phyloP scores from a whole-genome alignment of 2,329 filamentous ascomycete species.

The Pseudogymnoascus sp. region DNA sequence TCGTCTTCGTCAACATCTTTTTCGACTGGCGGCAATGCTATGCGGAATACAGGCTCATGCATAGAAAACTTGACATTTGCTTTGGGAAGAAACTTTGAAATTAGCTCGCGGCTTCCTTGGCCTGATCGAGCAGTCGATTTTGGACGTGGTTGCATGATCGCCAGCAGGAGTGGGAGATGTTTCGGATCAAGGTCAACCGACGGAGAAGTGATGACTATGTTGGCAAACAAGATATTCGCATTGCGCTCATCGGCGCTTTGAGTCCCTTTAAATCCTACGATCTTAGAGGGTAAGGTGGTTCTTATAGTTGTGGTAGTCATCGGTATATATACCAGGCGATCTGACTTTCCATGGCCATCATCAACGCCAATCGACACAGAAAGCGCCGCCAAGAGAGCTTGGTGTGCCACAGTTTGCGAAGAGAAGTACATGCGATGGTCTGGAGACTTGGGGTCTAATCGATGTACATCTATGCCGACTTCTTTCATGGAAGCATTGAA shows the following conservation, averaged over 20 bases:
- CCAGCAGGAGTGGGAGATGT: constrained; percentile 77
- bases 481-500: constrained; percentile 94
- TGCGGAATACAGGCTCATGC: constrained; percentile 89
- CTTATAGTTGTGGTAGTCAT: constrained; percentile 96
- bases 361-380: constrained; percentile 89
- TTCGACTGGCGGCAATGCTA: constrained; percentile 74
- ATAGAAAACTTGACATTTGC: constrained; percentile 92
- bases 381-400: constrained; percentile 83
- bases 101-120: constrained; percentile 55
- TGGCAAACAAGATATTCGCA: constrained; percentile 91
- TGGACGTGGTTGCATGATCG: constrained; percentile 57
- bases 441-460: constrained; percentile 84
- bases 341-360: constrained; percentile 76
- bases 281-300: constrained; percentile 91
- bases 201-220: constrained; percentile 91
- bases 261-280: constrained; percentile 68
- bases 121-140: constrained; percentile 35
- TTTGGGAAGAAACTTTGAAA: constrained; percentile 88
- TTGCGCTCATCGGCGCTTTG: constrained; percentile 76
- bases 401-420: constrained; percentile 84
- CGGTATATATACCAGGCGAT: constrained; percentile 84
- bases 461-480: constrained; percentile 83
- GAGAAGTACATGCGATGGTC: constrained; percentile 99
- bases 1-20: constrained; percentile 61
- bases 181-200: constrained; percentile 89